These are phyloP conservation scores for Trichoderma aggressivum DNA, from an alignment of 2,329 filamentous ascomycete genomes.

Conservation along the genomic window DNA sequence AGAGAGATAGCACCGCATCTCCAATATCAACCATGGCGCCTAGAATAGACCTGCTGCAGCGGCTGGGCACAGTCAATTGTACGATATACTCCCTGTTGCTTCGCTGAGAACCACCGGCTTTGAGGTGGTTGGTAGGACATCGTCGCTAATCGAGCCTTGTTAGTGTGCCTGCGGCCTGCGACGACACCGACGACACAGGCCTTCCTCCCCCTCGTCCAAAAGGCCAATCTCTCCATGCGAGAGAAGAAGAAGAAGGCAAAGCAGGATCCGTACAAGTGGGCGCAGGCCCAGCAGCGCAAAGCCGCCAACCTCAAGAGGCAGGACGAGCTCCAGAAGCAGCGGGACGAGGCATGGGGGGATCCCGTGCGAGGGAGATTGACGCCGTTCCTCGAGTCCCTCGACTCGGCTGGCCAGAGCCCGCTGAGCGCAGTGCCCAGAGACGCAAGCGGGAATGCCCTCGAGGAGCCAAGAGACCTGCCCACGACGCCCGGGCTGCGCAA, in stretches of 20 bases:
- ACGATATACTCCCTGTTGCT: slow-evolving; percentile 30
- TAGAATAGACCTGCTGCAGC: slow-evolving; percentile 59
- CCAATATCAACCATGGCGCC: slow-evolving; percentile 57
- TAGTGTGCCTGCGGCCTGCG: slow-evolving; percentile 60
- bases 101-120: neutral
- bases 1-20: slow-evolving; percentile 4
- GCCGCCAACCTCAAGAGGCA: slow-evolving; percentile 76
- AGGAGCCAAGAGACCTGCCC: slow-evolving; percentile 41
- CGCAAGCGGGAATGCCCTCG: slow-evolving; percentile 40
- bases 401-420: slow-evolving; percentile 54
- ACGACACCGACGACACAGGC: slow-evolving; percentile 44
- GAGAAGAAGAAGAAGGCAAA: slow-evolving; percentile 64
- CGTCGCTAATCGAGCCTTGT: slow-evolving; percentile 17
- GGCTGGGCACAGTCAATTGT: slow-evolving; percentile 60
- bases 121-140: neutral
- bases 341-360: slow-evolving; percentile 66
- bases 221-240: slow-evolving; percentile 59
- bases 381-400: slow-evolving; percentile 79
- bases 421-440: slow-evolving; percentile 37
- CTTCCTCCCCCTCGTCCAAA: slow-evolving; percentile 59
- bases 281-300: slow-evolving; percentile 79
- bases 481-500: slow-evolving; percentile 62
- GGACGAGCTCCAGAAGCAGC: slow-evolving; percentile 62
- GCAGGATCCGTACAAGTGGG: slow-evolving; percentile 77
- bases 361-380: slow-evolving; percentile 76